These are phyloP conservation scores for Lyophyllum decastes DNA, from an alignment of 768 basidiomycete species.

Conservation along the genomic window DNA sequence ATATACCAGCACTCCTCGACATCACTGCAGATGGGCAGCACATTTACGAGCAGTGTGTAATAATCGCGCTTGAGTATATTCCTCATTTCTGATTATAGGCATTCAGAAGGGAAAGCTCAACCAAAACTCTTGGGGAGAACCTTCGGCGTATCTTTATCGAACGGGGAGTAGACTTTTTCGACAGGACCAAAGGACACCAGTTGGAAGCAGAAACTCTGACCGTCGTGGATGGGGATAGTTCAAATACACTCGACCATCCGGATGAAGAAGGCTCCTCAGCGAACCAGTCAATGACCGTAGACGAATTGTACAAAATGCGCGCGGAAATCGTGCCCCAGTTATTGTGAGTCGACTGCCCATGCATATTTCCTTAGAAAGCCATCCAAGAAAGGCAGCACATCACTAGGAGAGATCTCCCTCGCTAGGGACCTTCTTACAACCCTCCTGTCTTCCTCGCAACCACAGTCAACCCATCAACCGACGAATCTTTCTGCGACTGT, in stretches of 20 bases:
- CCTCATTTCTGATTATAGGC: conserved; percentile 14
- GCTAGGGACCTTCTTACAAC: conserved; percentile 70
- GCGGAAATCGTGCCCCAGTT: conserved; percentile 70
- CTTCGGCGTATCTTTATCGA: conserved; percentile 72
- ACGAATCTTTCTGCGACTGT: conserved; percentile 58
- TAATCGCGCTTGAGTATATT: conserved; percentile 12
- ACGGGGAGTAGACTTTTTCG: conserved; percentile 76
- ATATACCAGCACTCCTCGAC: conserved; percentile 64
- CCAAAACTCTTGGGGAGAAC: conserved; percentile 62
- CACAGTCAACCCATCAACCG: conserved; percentile 10
- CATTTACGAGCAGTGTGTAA: conserved; percentile 70
- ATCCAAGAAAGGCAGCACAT: conserved; percentile 47
- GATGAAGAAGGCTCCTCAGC: conserved; percentile 28
- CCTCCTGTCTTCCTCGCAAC: conserved; percentile 44
- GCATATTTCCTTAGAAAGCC: not conserved
- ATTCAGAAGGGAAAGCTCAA: conserved; percentile 54
- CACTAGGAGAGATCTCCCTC: conserved; percentile 78
- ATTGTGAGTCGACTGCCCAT: conserved; percentile 51
- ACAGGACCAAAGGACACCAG: conserved; percentile 27
- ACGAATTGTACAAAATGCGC: conserved; percentile 76
- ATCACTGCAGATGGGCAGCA: conserved; percentile 70
- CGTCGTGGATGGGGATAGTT: conserved; percentile 19
- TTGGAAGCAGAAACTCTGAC: not conserved
- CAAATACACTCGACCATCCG: conserved; percentile 24
- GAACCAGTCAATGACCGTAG: conserved; percentile 61